phyloP scores from a whole-genome alignment of 805 yeast species.

The Starmerella lactis-condensi region DNA sequence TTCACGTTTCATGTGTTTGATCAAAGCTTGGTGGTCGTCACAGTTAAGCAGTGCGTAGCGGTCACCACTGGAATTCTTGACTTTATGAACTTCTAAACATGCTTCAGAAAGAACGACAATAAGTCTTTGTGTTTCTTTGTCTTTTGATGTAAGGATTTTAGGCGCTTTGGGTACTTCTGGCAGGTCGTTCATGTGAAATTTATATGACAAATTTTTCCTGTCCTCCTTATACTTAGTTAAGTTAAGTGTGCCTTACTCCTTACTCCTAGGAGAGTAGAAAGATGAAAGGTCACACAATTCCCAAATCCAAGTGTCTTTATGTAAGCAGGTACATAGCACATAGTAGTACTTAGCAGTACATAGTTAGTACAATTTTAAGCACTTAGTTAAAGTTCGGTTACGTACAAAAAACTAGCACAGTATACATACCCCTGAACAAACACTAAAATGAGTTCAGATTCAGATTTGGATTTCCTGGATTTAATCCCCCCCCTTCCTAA shows the following conservation, averaged over 20 bases:
- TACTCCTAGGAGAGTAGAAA: slow-evolving; percentile 3
- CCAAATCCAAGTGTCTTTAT: background rate
- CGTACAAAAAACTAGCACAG: background rate
- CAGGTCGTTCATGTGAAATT: slow-evolving; percentile 26
- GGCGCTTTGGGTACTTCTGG: slow-evolving; percentile 87
- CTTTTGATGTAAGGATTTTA: slow-evolving; percentile 57
- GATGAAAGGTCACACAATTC: background rate
- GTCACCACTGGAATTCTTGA: slow-evolving; percentile 64
- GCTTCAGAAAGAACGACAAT: slow-evolving; percentile 94
- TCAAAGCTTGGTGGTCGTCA: slow-evolving; percentile 92
- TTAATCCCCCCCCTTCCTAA: slow-evolving; percentile 1
- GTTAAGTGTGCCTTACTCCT: too few species aligned
- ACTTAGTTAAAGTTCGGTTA: background rate
- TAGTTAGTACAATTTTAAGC: too few species aligned
- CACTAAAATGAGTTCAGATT: slow-evolving; percentile 5
- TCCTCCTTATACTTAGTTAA: too few species aligned
- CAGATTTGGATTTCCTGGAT: slow-evolving; percentile 10
- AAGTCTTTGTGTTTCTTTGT: slow-evolving; percentile 68
- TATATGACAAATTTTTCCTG: too few species aligned
- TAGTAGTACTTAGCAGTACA: too few species aligned
- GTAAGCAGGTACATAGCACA: too few species aligned
- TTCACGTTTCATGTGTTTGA: slow-evolving; percentile 91
- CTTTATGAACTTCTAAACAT: slow-evolving; percentile 83
- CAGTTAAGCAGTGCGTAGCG: slow-evolving; percentile 87
- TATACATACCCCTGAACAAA: slow-evolving; percentile 3